Base-by-base conservation (phyloP, 192 early-diverging fungal species). In the Podila epicladia region DNA sequence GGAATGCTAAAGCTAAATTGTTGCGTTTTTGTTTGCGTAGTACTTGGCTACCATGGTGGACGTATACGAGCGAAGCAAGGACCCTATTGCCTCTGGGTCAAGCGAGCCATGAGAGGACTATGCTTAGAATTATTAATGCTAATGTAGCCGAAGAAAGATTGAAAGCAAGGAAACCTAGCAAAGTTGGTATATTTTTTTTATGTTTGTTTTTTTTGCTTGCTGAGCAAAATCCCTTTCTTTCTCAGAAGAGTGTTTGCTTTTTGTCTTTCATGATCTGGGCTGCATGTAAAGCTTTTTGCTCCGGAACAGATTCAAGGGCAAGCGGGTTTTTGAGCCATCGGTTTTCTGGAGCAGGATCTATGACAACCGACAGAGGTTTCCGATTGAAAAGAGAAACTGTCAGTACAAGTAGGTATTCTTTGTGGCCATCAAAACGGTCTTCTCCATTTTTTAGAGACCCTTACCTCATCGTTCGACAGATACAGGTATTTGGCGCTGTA, bases 331-430 rank as follows among this genome's bases (percentile, higher is more conserved):
- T 0, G 71, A 73, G 15, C 77, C 77, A 48, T 80, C 71, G n/a
- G 71, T 80, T 62, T 66, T 68, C 49, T 80, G 77, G n/a, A 80
- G 71, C 33, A 73, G 60, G 26, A 80, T 80, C 77, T 80, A 55
- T 55, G 19, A 53, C 4, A 53, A 11, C 9, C 41, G 15, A 45
- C 15, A 15, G 15, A 2, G 12, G 11, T 1, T 45, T 45, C 41
- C 35, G 35, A 45, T 45, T 45, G 35, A 37, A 37, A 37, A 13
- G 41, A 45, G 41, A 45, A 37, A 9, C 35, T 15, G 41, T 45
- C 8, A 45, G 41, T 3, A 15, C 41, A 45, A 17, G 12, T 12
- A 41, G 15, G 41, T 2, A 45, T 45, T 45, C 11, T 15, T 17
- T 8, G 29, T 15, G 12, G 3, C 17, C 41, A 17, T 45, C 41